Base-by-base conservation (phyloP, 2,329 filamentous ascomycete genomes). In the Colletotrichum phormii region DNA sequence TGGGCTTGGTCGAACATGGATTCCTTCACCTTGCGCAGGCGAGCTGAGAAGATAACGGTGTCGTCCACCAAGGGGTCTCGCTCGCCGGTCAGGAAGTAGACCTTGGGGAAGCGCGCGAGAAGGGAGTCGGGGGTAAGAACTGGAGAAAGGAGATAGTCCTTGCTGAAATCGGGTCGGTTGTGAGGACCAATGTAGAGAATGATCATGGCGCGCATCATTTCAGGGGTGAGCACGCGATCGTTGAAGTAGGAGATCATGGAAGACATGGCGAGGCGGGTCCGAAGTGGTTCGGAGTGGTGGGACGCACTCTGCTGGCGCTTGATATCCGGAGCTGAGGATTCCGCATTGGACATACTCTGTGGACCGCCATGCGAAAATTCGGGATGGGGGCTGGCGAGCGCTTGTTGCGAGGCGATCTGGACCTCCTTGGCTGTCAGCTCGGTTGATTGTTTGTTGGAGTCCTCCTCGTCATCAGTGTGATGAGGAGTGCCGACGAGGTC, bases 181-280 rank as follows among this genome's bases (percentile, higher is more conserved):
- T 98, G 94, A 0, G 95, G 95, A 0, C 97, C 97, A 67, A 99
- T 94, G 81, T 99, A 99, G 4, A 99, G 87, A 76, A 99, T 97
- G 76, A 99, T 98, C 95, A 99, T 98, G 75, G 95, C 95, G 37
- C 97, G 93, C 93, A 98, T 98, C 95, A 98, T 98, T 82, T 99
- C 97, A 0, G 97, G 96, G 0, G 95, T 96, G 15, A 99, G 88
- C 33, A 99, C 94, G 33, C 97, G 93, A 81, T 99, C 97, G 81
- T 97, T 97, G 82, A 98, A 97, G 83, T 98, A 98, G 0, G 96
- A 98, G 46, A 99, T 97, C 91, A 98, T 97, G n/a, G 93, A 96
- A 0, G 95, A 95, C 80, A 96, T 97, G 18, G 96, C 95, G 11
- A 99, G 89, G n/a, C 95, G 91, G 1, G 97, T 98, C 76, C 90